These are phyloP conservation scores for Pulveroboletus sp. DNA, from an alignment of 1,284 basidiomycete genomes.

Conservation along the genomic window DNA sequence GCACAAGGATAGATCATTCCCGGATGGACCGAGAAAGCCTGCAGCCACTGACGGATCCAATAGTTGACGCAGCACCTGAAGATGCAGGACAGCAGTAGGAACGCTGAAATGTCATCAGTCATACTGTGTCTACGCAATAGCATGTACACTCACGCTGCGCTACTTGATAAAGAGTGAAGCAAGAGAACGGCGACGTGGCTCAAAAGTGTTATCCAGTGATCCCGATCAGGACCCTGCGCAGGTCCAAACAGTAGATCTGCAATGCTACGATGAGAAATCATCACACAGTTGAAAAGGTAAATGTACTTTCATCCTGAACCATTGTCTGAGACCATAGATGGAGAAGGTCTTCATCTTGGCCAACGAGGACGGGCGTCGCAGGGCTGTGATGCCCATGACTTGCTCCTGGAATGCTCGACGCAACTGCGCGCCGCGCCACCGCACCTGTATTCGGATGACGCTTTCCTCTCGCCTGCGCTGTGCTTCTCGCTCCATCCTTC, in stretches of 20 bases:
- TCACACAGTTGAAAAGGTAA: neutral
- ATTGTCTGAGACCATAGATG: conserved; percentile 44
- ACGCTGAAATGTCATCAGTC: conserved; percentile 26
- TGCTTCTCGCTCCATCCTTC: conserved; percentile 54
- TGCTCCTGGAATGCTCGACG: conserved; percentile 35
- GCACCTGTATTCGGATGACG: conserved; percentile 61
- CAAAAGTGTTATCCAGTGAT: conserved; percentile 58
- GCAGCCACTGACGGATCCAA: conserved; percentile 13
- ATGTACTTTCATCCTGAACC: conserved; percentile 40
- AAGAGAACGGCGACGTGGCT: conserved; percentile 46
- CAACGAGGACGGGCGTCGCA: conserved; percentile 58
- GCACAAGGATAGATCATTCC: conserved; percentile 9
- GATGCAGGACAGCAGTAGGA: conserved; percentile 20
- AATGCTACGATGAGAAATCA: conserved; percentile 7
- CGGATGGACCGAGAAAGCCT: conserved; percentile 9
- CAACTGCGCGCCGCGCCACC: conserved; percentile 58
- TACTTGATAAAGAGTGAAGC: conserved; percentile 45
- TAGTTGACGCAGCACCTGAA: conserved; percentile 29
- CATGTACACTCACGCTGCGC: conserved; percentile 42
- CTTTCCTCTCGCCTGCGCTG: conserved; percentile 52
- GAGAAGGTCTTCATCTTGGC: conserved; percentile 51
- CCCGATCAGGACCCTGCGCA: conserved; percentile 34
- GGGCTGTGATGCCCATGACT: conserved; percentile 46
- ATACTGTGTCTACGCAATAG: neutral
- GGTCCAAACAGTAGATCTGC: conserved; percentile 43